Percentiles rank a stretch among this genome's conserved stretches.
Conservation (phyloP, 495 filamentous ascomycete species). For the Lindgomyces ingoldianus region DNA sequence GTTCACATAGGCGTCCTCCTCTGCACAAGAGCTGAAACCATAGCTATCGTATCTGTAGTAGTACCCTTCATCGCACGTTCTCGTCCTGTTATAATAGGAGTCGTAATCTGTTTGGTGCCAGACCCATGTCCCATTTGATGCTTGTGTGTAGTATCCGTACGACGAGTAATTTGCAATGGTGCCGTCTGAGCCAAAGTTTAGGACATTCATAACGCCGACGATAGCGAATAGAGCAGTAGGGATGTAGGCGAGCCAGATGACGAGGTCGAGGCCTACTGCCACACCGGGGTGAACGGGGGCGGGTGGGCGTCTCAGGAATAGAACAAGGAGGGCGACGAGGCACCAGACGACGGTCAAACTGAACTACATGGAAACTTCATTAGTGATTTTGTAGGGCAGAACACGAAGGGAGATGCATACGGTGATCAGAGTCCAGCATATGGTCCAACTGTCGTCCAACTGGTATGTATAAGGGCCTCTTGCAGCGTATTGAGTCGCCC, state of each 20-base stretch:
- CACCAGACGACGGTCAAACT: slow-evolving; percentile 24
- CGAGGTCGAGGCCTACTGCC: slow-evolving; percentile 41
- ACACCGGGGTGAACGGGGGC: slow-evolving; percentile 40
- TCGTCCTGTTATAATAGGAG: slow-evolving; percentile 6
- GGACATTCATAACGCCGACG: slow-evolving; percentile 2
- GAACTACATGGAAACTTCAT: neutral
- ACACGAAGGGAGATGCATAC: neutral
- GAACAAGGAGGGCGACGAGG: slow-evolving; percentile 25
- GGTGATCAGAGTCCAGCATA: slow-evolving; percentile 37
- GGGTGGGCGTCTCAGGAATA: slow-evolving; percentile 23
- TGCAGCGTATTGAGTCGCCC: slow-evolving; percentile 10
- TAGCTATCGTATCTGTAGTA: slow-evolving; percentile 10
- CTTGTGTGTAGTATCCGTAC: slow-evolving; percentile 29
- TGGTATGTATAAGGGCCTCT: neutral
- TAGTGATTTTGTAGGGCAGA: neutral
- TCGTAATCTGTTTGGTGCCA: slow-evolving; percentile 22
- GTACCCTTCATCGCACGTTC: neutral
- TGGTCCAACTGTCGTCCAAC: slow-evolving; percentile 12
- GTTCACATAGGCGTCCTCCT: slow-evolving; percentile 34
- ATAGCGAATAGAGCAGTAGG: slow-evolving; percentile 30
- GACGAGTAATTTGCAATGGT: slow-evolving; percentile 9
- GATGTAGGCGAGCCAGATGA: slow-evolving; percentile 42
- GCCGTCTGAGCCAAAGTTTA: slow-evolving; percentile 14
- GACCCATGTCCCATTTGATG: slow-evolving; percentile 31
- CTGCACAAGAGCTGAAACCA: slow-evolving; percentile 21